Conservation (phyloP, 139 green algal species). For the Edaphochlamys debaryana region DNA sequence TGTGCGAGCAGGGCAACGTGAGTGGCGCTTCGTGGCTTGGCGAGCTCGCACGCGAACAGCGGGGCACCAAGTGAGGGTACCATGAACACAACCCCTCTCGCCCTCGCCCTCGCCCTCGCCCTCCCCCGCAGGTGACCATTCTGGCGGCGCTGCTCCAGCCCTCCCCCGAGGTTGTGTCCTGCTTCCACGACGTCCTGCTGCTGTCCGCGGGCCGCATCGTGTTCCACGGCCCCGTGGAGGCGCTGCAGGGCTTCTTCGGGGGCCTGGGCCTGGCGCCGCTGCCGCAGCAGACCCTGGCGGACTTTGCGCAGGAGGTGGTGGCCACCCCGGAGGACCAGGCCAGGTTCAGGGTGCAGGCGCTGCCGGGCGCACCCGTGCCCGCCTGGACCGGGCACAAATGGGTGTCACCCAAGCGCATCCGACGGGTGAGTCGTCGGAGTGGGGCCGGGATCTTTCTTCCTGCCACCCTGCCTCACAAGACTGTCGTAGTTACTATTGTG, state of each 20-base stretch:
- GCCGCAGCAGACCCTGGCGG: conserved; percentile 67
- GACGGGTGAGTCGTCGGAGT: neutral
- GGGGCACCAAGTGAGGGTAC: too few species aligned
- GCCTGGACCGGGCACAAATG: neutral
- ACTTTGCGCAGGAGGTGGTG: conserved; percentile 64
- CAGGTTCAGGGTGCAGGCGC: neutral
- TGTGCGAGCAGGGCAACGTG: conserved; percentile 35
- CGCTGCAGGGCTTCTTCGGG: conserved; percentile 73
- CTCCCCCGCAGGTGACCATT: conserved; percentile 54
- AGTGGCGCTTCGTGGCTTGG: conserved; percentile 72
- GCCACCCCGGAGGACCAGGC: conserved; percentile 18
- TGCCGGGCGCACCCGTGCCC: neutral
- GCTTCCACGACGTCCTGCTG: conserved; percentile 74
- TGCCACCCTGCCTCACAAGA: too few species aligned
- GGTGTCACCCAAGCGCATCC: conserved; percentile 1
- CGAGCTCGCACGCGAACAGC: conserved; percentile 34
- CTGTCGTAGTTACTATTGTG: too few species aligned
- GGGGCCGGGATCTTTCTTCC: too few species aligned
- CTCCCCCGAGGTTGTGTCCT: conserved; percentile 73
- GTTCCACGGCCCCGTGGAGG: conserved; percentile 58
- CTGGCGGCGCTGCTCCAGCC: conserved; percentile 87
- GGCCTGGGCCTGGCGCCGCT: conserved; percentile 52
- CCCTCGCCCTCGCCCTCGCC: neutral
- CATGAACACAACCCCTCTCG: neutral
- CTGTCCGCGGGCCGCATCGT: conserved; percentile 58